These are phyloP conservation scores for Brassica rapa DNA, from an alignment of 345 rosid species.

Conservation along the genomic window DNA sequence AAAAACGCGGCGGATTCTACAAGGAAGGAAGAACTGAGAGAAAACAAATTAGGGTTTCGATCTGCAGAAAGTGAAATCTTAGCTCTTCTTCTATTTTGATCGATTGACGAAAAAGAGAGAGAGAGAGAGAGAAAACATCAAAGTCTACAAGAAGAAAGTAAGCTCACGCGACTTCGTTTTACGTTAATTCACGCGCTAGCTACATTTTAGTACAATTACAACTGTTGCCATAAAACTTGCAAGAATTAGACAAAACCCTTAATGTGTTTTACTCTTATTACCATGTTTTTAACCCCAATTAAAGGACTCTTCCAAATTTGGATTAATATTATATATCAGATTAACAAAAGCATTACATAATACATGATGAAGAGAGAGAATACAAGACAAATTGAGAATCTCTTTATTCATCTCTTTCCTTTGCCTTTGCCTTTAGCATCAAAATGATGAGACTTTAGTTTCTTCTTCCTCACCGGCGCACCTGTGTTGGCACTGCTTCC, in stretches of 20 bases:
- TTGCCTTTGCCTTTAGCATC: conserved; percentile 64
- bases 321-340: no score
- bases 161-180: conserved; percentile 19
- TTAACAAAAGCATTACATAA: no score
- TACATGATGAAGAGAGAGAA: conserved; percentile 11
- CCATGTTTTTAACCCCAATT: no score
- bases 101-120: no score
- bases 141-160: no score
- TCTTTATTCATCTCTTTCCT: conserved; percentile 45
- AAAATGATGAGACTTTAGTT: conserved; percentile 77
- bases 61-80: no score
- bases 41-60: no score
- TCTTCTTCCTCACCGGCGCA: conserved; percentile 58
- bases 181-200: conserved; percentile 20
- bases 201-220: neutral
- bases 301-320: no score
- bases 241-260: neutral
- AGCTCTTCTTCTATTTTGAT: no score
- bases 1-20: no score
- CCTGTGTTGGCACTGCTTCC: conserved; percentile 44
- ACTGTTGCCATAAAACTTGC: neutral
- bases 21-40: no score
- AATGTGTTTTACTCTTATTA: neutral
- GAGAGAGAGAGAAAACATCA: no score
- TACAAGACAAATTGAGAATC: neutral